A percentile compares a stretch with the other conserved stretches of the same genome.
Evolutionary conservation across 2,329 filamentous ascomycete species (phyloP).

Genomic region (Helicocarpus griseus): DNA sequence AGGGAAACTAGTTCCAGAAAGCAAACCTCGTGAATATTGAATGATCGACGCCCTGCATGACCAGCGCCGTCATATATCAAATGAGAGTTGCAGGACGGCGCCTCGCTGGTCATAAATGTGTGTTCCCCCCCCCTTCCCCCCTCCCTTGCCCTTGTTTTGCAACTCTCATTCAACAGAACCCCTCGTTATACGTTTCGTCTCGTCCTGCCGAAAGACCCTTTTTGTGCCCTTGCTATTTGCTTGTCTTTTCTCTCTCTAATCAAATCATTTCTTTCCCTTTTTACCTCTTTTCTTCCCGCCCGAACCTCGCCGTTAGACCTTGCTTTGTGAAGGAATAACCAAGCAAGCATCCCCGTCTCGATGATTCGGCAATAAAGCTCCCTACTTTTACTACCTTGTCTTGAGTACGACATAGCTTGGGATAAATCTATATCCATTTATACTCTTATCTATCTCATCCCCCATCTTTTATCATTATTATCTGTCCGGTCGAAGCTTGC

Average conservation of each 20-base stretch:
- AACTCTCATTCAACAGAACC: too few relatives aligned
- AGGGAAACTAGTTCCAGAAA: background rate
- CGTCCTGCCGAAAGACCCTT: background rate
- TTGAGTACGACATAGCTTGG: too few relatives aligned
- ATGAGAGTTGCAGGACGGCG: constrained; percentile 32
- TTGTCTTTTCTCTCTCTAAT: too few relatives aligned
- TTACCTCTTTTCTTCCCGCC: too few relatives aligned
- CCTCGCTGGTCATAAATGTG: constrained; percentile 27
- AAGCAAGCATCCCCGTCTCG: background rate
- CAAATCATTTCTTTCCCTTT: too few relatives aligned
- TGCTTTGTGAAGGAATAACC: too few relatives aligned
- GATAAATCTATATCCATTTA: too few relatives aligned
- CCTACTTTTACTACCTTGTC: background rate
- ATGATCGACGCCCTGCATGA: constrained; percentile 38
- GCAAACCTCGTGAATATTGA: constrained; percentile 23
- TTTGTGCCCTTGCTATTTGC: background rate
- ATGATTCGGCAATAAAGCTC: background rate
- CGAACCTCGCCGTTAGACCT: too few relatives aligned
- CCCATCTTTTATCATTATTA: too few relatives aligned
- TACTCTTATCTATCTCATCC: too few relatives aligned
- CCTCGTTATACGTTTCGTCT: background rate
- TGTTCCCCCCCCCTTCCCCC: constrained; percentile 16
- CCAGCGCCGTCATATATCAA: constrained; percentile 35
- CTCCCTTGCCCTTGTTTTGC: background rate
- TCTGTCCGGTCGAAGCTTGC: too few relatives aligned